These are phyloP conservation scores for Diatrype stigma DNA, from an alignment of 2,329 filamentous ascomycete genomes.

Conservation along the genomic window DNA sequence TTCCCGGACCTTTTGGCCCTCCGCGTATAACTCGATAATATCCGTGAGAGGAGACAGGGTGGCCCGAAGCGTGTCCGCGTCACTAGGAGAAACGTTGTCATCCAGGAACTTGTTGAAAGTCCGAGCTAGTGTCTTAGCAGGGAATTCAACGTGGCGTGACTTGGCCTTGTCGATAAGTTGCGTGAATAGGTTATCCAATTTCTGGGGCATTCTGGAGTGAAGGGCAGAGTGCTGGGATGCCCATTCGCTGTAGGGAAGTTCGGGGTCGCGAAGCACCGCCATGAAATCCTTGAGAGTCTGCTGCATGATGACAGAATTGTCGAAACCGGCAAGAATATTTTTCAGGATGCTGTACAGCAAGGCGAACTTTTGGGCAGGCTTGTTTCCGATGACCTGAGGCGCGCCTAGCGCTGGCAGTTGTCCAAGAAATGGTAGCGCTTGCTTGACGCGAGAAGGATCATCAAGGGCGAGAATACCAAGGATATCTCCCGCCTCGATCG, in stretches of 20 bases:
- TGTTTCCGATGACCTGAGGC: slow-evolving; percentile 82
- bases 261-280: slow-evolving; percentile 82
- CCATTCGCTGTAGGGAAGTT: slow-evolving; percentile 95
- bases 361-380: slow-evolving; percentile 83
- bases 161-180: slow-evolving; percentile 83
- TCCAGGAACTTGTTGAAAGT: slow-evolving; percentile 84
- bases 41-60: slow-evolving; percentile 72
- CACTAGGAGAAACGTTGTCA: slow-evolving; percentile 70
- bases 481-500: slow-evolving; percentile 95
- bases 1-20: slow-evolving; percentile 89
- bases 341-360: slow-evolving; percentile 72
- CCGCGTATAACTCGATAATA: slow-evolving; percentile 74
- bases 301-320: slow-evolving; percentile 96
- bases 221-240: slow-evolving; percentile 91
- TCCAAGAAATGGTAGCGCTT: slow-evolving; percentile 87
- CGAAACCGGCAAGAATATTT: slow-evolving; percentile 89
- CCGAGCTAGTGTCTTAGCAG: slow-evolving; percentile 81
- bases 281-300: slow-evolving; percentile 81
- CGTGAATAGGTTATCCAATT: slow-evolving; percentile 76
- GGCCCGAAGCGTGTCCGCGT: slow-evolving; percentile 68
- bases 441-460: slow-evolving; percentile 93
- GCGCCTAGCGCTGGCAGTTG: slow-evolving; percentile 83
- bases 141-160: slow-evolving; percentile 78
- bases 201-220: slow-evolving; percentile 95
- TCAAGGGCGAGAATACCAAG: slow-evolving; percentile 95